Percentiles rank a stretch among this genome's conserved stretches.
These are phyloP conservation scores for Penicillium herquei DNA, from an alignment of 495 filamentous ascomycete genomes.

Conservation along the genomic window DNA sequence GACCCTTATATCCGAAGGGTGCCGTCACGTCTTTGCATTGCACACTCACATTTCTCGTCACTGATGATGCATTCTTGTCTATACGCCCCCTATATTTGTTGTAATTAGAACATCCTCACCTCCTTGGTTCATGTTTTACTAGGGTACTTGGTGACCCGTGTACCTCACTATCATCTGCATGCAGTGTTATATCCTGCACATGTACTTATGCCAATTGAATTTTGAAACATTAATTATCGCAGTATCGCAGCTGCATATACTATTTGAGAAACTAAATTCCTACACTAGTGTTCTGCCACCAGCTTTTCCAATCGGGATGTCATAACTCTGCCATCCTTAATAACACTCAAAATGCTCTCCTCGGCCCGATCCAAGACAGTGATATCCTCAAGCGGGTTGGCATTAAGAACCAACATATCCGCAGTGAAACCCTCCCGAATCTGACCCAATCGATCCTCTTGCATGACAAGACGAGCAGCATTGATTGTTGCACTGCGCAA, in stretches of 20 bases:
- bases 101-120: constrained; percentile 14
- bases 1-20: not conserved
- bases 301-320: constrained; percentile 11
- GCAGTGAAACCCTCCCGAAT: constrained; percentile 39
- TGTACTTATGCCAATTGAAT: constrained; percentile 14
- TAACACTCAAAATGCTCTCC: constrained; percentile 40
- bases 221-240: not conserved
- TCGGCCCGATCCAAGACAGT: constrained; percentile 45
- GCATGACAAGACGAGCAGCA: constrained; percentile 42
- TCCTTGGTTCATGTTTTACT: not conserved
- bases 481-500: constrained; percentile 52
- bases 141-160: not conserved
- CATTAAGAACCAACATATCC: constrained; percentile 41
- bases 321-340: constrained; percentile 48
- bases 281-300: not conserved
- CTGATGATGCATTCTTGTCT: constrained; percentile 6
- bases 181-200: constrained; percentile 8
- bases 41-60: not conserved
- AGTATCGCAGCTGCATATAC: too few relatives aligned
- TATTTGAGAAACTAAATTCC: not conserved
- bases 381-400: constrained; percentile 52
- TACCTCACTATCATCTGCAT: not conserved
- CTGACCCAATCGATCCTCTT: constrained; percentile 42
- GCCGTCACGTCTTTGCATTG: not conserved
- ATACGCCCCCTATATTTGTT: constrained; percentile 9